Evolutionary conservation across 169 alveolate species (phyloP).

Genomic region (Eimeria sp.): DNA sequence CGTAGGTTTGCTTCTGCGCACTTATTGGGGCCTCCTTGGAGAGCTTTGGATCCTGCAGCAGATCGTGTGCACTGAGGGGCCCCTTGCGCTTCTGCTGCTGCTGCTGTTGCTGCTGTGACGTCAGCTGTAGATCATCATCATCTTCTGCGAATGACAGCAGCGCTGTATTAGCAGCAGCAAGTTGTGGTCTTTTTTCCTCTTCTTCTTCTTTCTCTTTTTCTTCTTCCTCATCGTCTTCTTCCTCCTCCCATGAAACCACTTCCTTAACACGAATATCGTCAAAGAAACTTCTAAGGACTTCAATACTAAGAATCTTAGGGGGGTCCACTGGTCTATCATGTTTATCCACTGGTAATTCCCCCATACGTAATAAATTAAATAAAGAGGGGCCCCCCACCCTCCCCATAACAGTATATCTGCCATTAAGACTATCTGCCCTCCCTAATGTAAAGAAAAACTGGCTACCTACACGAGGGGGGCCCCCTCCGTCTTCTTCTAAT

Average conservation of each 20-base stretch:
- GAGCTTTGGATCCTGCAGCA: constrained; percentile 64
- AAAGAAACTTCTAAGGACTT: constrained; percentile 80
- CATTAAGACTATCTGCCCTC: constrained; percentile 64
- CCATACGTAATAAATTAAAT: constrained; percentile 89
- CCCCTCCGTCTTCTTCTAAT: background rate
- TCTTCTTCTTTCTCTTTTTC: constrained; percentile 8
- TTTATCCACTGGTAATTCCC: constrained; percentile 89
- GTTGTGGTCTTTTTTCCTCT: constrained; percentile 18
- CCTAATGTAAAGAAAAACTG: constrained; percentile 86
- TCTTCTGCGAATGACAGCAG: constrained; percentile 71
- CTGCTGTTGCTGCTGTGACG: background rate
- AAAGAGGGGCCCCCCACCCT: constrained; percentile 89
- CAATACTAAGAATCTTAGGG: constrained; percentile 88
- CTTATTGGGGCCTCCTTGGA: background rate
- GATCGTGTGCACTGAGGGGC: constrained; percentile 73
- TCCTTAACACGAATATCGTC: background rate
- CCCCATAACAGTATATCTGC: constrained; percentile 73
- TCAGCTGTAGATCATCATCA: constrained; percentile 30
- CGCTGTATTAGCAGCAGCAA: constrained; percentile 9
- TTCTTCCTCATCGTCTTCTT: background rate
- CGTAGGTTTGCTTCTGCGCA: background rate
- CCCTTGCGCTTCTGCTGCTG: constrained; percentile 8
- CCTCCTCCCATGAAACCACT: background rate
- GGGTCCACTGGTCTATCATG: constrained; percentile 90
- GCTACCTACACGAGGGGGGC: constrained; percentile 60